A percentile compares a stretch with the other conserved stretches of the same genome.
These are phyloP conservation scores for Ettlia oleoabundans DNA, from an alignment of 139 green algal genomes.

Conservation along the genomic window DNA sequence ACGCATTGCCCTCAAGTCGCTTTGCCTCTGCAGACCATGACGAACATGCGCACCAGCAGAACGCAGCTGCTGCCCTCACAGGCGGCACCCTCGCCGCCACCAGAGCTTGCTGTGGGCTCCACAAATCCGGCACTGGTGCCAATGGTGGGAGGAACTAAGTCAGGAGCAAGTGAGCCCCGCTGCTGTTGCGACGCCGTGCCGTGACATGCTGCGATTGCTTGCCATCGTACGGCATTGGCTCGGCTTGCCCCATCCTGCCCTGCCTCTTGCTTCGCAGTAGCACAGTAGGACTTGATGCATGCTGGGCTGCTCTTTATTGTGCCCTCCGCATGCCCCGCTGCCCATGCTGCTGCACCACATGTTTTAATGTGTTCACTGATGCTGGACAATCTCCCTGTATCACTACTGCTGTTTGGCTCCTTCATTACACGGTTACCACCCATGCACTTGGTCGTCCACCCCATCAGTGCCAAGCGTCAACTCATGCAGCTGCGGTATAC, in stretches of 20 bases:
- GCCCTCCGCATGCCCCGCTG: no score
- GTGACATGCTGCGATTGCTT: not conserved
- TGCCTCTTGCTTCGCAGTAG: not conserved
- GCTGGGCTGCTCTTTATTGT: no score
- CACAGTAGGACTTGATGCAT: no score
- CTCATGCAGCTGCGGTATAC: no score
- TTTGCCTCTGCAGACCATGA: slow-evolving; percentile 12
- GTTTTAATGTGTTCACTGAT: no score
- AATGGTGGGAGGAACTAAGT: not conserved
- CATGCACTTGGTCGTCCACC: no score
- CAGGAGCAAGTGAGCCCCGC: not conserved
- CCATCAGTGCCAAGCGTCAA: no score
- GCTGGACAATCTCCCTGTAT: no score
- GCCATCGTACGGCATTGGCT: not conserved
- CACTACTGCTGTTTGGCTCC: no score
- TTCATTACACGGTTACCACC: no score
- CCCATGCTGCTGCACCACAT: no score
- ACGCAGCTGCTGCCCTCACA: not conserved
- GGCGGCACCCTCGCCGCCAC: not conserved
- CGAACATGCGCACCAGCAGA: slow-evolving; percentile 5
- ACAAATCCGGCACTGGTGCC: not conserved
- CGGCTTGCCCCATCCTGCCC: not conserved
- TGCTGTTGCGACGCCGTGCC: not conserved
- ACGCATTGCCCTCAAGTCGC: no score
- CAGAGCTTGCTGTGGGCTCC: not conserved